phyloP scores from a whole-genome alignment of 2,329 filamentous ascomycete species.

The Talaromyces sp. region DNA sequence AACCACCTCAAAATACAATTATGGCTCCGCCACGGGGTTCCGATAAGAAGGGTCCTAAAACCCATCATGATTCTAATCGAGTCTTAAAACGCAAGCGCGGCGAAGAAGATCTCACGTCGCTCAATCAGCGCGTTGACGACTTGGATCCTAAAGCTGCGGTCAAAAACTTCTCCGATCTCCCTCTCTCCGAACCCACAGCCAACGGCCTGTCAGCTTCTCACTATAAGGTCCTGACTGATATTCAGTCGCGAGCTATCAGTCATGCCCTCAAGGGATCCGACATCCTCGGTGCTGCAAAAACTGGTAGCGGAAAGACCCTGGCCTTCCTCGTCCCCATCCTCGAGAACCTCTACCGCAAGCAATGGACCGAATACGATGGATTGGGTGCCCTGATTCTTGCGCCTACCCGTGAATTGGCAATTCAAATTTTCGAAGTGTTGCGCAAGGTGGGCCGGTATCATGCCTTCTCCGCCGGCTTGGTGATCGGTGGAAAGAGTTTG shows the following conservation, averaged over 20 bases:
- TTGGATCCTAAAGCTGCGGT: slow-evolving; percentile 52
- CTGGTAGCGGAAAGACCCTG: slow-evolving; percentile 91
- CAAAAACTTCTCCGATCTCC: slow-evolving; percentile 78
- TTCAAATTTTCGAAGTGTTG: slow-evolving; percentile 94
- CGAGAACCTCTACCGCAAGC: slow-evolving; percentile 85
- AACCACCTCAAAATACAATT: slow-evolving; percentile 16
- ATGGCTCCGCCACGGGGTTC: slow-evolving; percentile 38
- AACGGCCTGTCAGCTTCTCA: slow-evolving; percentile 82
- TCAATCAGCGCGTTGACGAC: slow-evolving; percentile 48
- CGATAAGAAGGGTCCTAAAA: slow-evolving; percentile 33
- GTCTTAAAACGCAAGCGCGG: slow-evolving; percentile 51
- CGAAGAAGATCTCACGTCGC: slow-evolving; percentile 46
- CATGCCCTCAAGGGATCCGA: slow-evolving; percentile 82
- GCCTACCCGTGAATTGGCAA: slow-evolving; percentile 90
- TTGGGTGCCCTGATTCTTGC: slow-evolving; percentile 91
- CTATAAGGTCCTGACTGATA: slow-evolving; percentile 87
- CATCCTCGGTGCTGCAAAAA: slow-evolving; percentile 92
- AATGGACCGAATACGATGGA: slow-evolving; percentile 89
- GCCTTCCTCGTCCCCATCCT: slow-evolving; percentile 90
- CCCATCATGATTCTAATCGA: slow-evolving; percentile 29
- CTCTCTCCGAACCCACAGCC: slow-evolving; percentile 78
- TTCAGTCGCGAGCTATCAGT: slow-evolving; percentile 87
- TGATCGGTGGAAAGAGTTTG: slow-evolving; percentile 91
- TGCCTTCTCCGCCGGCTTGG: slow-evolving; percentile 84
- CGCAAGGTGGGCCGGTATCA: slow-evolving; percentile 88